Base-by-base conservation (phyloP, 179 eudicot genomes). In the Camellia oleifera region DNA sequence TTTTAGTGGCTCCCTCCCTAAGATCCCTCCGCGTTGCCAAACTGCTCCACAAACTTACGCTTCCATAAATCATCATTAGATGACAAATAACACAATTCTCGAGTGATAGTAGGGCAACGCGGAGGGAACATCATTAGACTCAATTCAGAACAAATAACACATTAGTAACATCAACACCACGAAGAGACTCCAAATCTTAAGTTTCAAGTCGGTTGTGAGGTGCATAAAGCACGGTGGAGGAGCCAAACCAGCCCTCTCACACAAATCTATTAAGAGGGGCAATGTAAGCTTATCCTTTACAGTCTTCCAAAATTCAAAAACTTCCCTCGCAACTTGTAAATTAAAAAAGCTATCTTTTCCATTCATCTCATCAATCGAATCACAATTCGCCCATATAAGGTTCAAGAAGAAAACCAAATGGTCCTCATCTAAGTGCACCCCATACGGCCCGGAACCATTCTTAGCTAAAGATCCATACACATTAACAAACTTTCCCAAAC, bases 171-270 rank as follows among this genome's bases (percentile, higher is more conserved):
- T 87, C 93, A 14, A 68, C 80, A n/a, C 91, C 94, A 64, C 93
- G 90, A 76, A 94, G 88, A 45, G 82, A 81, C 79, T 91, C 96
- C 81, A 96, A 62, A 96, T 90, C 84, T 82, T 86, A 52, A 94
- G 88, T 81, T 94, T 94, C 68, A 96, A 88, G 42, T 94, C 98
- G 0, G 89, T 92, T 4, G 97, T 97, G 3, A 96, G 93, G 54
- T 81, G 83, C 89, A 85, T 90, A 74, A 96, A 89, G 83, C 94
- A 91, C 10, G 97, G 85, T 5, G 97, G 99, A 78, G 93, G 91
- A 62, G 77, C 80, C 71, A 94, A 75, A 56, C 90, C 94, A 76
- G 86, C 80, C 53, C 83, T 83, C 53, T 94, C 98, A 75, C 97
- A 91, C 26, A 92, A 84, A 77, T 92, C 94, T n/a, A 91, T 92